Conservation (phyloP, 129 eudicot species). For the Tagetes erecta region DNA sequence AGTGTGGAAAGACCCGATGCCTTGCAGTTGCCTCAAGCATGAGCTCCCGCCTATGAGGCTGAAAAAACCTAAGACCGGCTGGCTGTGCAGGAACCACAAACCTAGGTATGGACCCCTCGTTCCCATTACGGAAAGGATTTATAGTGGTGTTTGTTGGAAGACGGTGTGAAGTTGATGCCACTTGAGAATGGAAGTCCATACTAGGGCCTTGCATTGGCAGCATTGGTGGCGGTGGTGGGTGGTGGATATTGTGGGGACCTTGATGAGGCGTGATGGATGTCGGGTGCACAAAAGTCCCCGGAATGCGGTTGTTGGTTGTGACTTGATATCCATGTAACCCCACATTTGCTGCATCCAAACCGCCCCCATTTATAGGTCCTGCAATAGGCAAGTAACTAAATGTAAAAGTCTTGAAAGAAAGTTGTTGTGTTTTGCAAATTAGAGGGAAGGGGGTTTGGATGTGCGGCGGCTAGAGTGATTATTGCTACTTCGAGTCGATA, state of each 20-base stretch:
- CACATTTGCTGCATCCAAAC: constrained; percentile 46
- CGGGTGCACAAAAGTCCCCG: constrained; percentile 50
- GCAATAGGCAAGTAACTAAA: constrained; percentile 18
- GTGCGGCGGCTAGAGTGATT: neutral
- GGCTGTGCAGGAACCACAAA: constrained; percentile 53
- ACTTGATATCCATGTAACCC: constrained; percentile 70
- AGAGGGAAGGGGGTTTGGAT: neutral
- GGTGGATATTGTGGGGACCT: constrained; percentile 55
- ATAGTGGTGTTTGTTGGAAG: constrained; percentile 36
- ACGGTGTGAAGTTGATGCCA: constrained; percentile 54
- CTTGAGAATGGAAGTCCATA: constrained; percentile 58
- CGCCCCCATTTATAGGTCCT: constrained; percentile 54
- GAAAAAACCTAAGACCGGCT: constrained; percentile 61
- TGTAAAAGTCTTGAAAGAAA: neutral
- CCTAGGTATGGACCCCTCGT: constrained; percentile 52
- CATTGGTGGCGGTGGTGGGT: constrained; percentile 46
- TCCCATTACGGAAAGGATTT: constrained; percentile 48
- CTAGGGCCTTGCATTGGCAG: constrained; percentile 62
- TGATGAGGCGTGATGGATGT: constrained; percentile 49
- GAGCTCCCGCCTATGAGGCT: constrained; percentile 63
- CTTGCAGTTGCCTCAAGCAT: constrained; percentile 55
- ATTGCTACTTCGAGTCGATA: neutral
- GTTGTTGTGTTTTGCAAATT: constrained; percentile 15
- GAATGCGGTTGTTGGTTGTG: constrained; percentile 45
- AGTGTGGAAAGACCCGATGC: constrained; percentile 64